Percentiles rank a stretch among this genome's conserved stretches.
phyloP scores from a whole-genome alignment of 2,329 filamentous ascomycete species.

The Nemania sp. region DNA sequence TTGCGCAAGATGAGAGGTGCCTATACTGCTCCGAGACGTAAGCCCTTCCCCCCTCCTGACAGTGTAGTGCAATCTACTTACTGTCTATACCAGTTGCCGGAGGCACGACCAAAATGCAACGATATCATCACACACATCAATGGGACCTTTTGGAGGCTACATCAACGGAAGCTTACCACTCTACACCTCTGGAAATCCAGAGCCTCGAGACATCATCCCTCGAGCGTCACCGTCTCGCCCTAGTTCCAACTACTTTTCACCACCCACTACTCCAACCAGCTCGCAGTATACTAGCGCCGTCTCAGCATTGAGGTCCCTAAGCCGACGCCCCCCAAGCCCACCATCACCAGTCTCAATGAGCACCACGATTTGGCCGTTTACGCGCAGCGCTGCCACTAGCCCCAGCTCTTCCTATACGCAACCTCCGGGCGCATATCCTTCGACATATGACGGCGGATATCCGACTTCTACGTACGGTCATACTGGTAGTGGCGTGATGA shows the following conservation, averaged over 20 bases:
- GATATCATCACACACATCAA: slow-evolving; percentile 34
- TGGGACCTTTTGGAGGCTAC: slow-evolving; percentile 39
- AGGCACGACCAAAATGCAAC: slow-evolving; percentile 52
- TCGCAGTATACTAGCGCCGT: slow-evolving; percentile 55
- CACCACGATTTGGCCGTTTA: slow-evolving; percentile 57
- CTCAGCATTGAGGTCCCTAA: slow-evolving; percentile 59
- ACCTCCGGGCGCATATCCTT: slow-evolving; percentile 50
- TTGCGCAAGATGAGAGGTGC: slow-evolving; percentile 58
- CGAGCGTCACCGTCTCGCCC: slow-evolving; percentile 65
- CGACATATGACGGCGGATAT: slow-evolving; percentile 56
- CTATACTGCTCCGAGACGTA: slow-evolving; percentile 68
- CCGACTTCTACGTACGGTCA: slow-evolving; percentile 44
- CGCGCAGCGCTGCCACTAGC: slow-evolving; percentile 54
- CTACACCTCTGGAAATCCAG: slow-evolving; percentile 51
- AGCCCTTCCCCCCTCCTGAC: slow-evolving; percentile 40
- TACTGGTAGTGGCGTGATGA: slow-evolving; percentile 42
- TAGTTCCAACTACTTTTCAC: slow-evolving; percentile 57
- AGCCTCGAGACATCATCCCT: slow-evolving; percentile 65
- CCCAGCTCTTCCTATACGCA: slow-evolving; percentile 57
- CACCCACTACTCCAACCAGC: slow-evolving; percentile 54
- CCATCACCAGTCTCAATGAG: slow-evolving; percentile 54
- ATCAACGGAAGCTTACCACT: slow-evolving; percentile 46
- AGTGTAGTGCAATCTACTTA: slow-evolving; percentile 30
- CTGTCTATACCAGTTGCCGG: slow-evolving; percentile 51
- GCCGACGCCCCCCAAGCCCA: slow-evolving; percentile 57